Base-by-base conservation (phyloP, 495 filamentous ascomycete species). In the Aspergillus biplanus region DNA sequence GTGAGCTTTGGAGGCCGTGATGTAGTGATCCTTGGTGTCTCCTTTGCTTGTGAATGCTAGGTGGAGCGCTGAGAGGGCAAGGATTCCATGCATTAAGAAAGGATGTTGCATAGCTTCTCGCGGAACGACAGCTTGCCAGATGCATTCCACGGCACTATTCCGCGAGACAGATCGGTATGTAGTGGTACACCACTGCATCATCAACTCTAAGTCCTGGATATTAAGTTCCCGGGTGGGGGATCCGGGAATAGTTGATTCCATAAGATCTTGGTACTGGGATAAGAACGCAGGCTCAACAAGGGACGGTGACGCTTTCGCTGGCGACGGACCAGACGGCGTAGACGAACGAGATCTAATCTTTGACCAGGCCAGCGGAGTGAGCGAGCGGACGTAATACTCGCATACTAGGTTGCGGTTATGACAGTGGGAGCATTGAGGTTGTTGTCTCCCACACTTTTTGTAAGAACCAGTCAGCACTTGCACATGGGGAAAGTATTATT, bases 41-140 rank as follows among this genome's bases (percentile, higher is more conserved):
- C 18, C 57, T 52, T 15, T 50, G 53, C 32, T 68, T 33, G 58
- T 63, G 42, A 61, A 65, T 1, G 75, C 73, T 8, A 85, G 69
- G 57, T 85, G 79, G 3, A 83, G 70, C 15, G 82, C 77, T 0
- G 82, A 79, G 15, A 85, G 68, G 1, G 82, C 82, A 5, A 85
- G 67, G 15, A 85, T 73, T 16, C 79, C 82, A 67, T 83, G 80
- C 71, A 80, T 79, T 15, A 85, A 68, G 48, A 75, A 75, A 6
- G 78, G 74, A 63, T 80, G 73, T 15, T 65, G 67, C 61, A 85
- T 74, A 4, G 81, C 77, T 39, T 81, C 69, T 37, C 74, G 74
- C 1, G 81, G 81, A 27, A 82, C 76, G 33, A 71, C 69, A 9
- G 70, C 71, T 61, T 79, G 77, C 79, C 82, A 85, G n/a, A 84